phyloP scores from a whole-genome alignment of 2,329 filamentous ascomycete species.

The Botryotinia globosa region DNA sequence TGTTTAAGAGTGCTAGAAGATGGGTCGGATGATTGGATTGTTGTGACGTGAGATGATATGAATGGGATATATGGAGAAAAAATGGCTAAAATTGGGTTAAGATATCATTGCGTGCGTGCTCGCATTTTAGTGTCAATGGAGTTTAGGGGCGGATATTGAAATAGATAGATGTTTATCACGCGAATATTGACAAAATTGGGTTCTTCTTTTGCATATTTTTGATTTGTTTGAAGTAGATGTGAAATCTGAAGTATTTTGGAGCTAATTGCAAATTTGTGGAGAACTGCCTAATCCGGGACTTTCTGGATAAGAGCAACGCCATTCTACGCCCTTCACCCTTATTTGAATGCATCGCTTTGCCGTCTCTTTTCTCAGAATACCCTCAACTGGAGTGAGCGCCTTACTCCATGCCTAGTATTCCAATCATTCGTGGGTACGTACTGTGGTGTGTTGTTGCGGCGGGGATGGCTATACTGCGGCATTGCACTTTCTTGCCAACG shows the following conservation, averaged over 20 bases:
- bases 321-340: neutral
- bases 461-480: neutral
- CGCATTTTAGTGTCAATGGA: neutral
- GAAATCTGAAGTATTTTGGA: neutral
- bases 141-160: conserved; percentile 1
- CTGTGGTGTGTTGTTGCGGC: neutral
- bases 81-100: conserved; percentile 6
- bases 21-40: conserved; percentile 50
- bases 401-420: neutral
- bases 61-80: conserved; percentile 5
- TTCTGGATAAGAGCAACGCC: neutral
- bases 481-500: neutral
- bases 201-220: neutral
- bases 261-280: neutral
- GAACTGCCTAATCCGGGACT: neutral
- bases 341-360: neutral
- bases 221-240: neutral
- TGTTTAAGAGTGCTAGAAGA: conserved; percentile 70
- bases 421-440: neutral
- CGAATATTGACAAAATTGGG: neutral
- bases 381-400: neutral
- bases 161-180: neutral
- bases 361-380: neutral
- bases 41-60: neutral
- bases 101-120: conserved; percentile 7